Base-by-base conservation (phyloP, 1,139 yeast genomes). In the Blastobotrys illinoisensis region DNA sequence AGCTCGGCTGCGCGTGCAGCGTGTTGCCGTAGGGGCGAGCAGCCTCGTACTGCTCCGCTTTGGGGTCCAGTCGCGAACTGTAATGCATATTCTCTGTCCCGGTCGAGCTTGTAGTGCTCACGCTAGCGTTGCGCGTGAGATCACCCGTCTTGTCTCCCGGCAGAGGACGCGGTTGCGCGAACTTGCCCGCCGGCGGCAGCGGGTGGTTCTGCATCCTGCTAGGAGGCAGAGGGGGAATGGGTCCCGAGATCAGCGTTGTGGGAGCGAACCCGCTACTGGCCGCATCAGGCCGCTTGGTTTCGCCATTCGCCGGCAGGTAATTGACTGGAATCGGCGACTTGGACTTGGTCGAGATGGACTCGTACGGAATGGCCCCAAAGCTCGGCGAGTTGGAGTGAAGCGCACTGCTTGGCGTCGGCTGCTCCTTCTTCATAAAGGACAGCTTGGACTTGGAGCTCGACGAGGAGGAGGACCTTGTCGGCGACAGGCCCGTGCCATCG, bases 171-270 rank as follows among this genome's bases (percentile, higher is more conserved):
- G 48, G 16, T 49, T 26, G 40, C 3, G 40, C 11, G 36, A 24
- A 13, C 21, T 26, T 18, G 28, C 20, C 19, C 14, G 48, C n/a
- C 21, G n/a, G n/a, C 16, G 49, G 40, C 49, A 51, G 46, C 52
- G 56, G 51, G 47, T 21, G 40, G 47, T 49, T 48, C 28, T 45
- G 52, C 54, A 52, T 52, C 16, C 56, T 50, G 45, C 62, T 54
- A 14, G 58, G 58, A 5, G 68, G 68, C 47, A 65, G 51, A 5
- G 68, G 66, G 1, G 68, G 68, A 24, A 65, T 65, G 5, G 68
- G 68, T 7, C 63, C 64, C 18, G 64, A 59, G 26, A 65, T 65
- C 21, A 59, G 52, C n/a, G 64, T 54, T 11, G 60, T 52, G 1
- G 65, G 66, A 21, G 58, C 60, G 50, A 58, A 59, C 20, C 20